Conservation (phyloP, 2,329 filamentous ascomycete genomes). For the Knoxdaviesia capensis region DNA sequence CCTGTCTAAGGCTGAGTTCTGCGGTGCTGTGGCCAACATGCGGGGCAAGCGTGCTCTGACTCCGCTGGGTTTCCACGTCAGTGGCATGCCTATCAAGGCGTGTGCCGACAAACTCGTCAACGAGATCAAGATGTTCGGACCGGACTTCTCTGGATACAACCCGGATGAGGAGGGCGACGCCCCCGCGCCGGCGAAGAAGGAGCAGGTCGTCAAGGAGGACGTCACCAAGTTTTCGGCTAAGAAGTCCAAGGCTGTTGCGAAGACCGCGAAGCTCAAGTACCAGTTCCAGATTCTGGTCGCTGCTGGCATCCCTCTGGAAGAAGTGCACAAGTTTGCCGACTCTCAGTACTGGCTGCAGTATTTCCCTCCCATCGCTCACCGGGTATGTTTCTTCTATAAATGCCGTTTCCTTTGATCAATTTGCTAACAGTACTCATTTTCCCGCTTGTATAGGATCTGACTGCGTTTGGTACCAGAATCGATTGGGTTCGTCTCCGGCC, state of each 20-base stretch:
- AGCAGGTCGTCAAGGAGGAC: constrained; percentile 56
- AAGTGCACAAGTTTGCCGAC: constrained; percentile 87
- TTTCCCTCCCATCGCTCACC: constrained; percentile 38
- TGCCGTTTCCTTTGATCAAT: too few species aligned
- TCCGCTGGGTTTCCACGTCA: constrained; percentile 81
- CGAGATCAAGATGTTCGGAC: constrained; percentile 76
- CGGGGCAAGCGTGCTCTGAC: constrained; percentile 74
- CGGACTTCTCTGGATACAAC: constrained; percentile 62
- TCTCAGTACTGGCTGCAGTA: constrained; percentile 79
- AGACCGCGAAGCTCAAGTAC: constrained; percentile 86
- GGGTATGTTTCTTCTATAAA: not conserved
- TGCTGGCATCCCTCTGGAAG: constrained; percentile 66
- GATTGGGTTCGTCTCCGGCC: constrained; percentile 35
- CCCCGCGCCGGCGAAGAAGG: constrained; percentile 30
- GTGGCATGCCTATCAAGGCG: constrained; percentile 95
- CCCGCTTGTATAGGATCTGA: constrained; percentile 35
- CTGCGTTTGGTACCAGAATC: constrained; percentile 65
- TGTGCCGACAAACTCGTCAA: constrained; percentile 86
- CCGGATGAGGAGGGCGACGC: constrained; percentile 32
- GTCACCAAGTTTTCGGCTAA: constrained; percentile 80
- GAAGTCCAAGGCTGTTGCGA: constrained; percentile 80
- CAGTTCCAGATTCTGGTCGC: constrained; percentile 91
- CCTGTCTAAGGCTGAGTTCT: constrained; percentile 83
- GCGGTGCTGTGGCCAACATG: constrained; percentile 71
- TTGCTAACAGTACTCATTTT: constrained; percentile 18